Conservation (phyloP, 2,329 filamentous ascomycete genomes). For the Alternaria atra region DNA sequence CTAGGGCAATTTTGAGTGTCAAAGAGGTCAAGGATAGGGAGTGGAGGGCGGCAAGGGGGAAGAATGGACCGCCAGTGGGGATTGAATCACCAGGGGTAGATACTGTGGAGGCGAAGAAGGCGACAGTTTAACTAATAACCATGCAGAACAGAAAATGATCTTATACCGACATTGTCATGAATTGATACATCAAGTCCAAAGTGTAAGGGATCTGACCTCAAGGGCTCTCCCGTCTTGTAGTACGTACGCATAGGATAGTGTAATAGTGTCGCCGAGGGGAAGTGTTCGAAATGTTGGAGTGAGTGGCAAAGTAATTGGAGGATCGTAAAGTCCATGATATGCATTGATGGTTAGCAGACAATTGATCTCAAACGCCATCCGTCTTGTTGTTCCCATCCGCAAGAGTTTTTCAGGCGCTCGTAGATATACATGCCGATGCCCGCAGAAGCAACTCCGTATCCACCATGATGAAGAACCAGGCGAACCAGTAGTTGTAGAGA, state of each 20-base stretch:
- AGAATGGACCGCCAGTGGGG: neutral
- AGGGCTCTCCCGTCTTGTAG: neutral
- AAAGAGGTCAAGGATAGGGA: neutral
- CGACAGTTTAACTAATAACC: neutral
- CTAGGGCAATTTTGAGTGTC: neutral
- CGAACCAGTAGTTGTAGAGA: slow-evolving; percentile 45
- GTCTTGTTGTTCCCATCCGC: slow-evolving; percentile 49
- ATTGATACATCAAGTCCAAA: neutral
- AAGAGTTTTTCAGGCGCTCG: slow-evolving; percentile 51
- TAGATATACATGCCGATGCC: slow-evolving; percentile 52
- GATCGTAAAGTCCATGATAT: slow-evolving; percentile 52
- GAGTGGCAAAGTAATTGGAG: slow-evolving; percentile 20
- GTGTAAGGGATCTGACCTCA: neutral
- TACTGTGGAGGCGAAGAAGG: neutral
- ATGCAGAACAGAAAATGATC: neutral
- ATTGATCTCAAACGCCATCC: slow-evolving; percentile 53
- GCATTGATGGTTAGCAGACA: slow-evolving; percentile 52
- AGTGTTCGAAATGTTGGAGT: neutral
- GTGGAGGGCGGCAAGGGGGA: slow-evolving; percentile 1
- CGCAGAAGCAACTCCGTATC: slow-evolving; percentile 46
- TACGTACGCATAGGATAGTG: neutral
- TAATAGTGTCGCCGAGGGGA: neutral
- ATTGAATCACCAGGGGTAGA: neutral
- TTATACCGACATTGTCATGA: neutral
- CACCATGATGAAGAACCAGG: slow-evolving; percentile 45